A percentile compares a stretch with the other conserved stretches of the same genome.
These are phyloP conservation scores for Aureobasidium mangrovei DNA, from an alignment of 2,329 filamentous ascomycete genomes.

Conservation along the genomic window DNA sequence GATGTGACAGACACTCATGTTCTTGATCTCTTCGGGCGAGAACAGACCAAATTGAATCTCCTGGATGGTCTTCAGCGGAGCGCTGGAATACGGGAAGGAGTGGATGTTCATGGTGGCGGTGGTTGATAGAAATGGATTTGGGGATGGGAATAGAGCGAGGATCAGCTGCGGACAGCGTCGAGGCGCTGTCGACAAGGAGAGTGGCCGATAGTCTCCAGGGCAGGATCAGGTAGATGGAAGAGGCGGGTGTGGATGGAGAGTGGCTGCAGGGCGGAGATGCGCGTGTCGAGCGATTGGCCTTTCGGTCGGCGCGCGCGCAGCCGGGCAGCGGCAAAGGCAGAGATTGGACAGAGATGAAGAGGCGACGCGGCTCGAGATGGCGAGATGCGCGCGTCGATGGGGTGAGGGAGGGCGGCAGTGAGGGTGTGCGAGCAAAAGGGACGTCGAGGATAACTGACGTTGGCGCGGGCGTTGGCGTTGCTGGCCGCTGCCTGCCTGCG, in stretches of 20 bases:
- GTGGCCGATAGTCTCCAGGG: not conserved
- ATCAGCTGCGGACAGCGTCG: conserved; percentile 3
- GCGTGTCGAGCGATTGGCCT: conserved; percentile 13
- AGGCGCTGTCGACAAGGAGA: conserved; percentile 6
- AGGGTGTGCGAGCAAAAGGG: not conserved
- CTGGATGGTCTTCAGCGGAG: conserved; percentile 92
- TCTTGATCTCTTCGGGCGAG: conserved; percentile 97
- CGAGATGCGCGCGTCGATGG: conserved; percentile 2
- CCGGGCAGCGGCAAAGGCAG: conserved; percentile 2
- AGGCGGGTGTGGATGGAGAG: not conserved
- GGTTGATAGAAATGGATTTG: conserved; percentile 16
- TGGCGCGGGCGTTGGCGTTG: not conserved
- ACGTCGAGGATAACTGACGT: conserved; percentile 9
- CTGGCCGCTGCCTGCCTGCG: not conserved
- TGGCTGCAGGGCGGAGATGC: conserved; percentile 4
- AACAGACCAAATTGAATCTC: conserved; percentile 98
- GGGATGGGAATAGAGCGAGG: not conserved
- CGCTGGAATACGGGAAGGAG: conserved; percentile 87
- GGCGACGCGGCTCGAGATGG: not conserved
- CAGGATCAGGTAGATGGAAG: not conserved
- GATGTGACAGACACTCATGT: conserved; percentile 93
- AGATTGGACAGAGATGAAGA: not conserved
- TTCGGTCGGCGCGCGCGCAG: conserved; percentile 12
- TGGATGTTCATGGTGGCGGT: conserved; percentile 74
- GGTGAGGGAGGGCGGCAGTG: not conserved